Conservation (phyloP, 2,329 filamentous ascomycete genomes). For the Talaromyces marneffei region DNA sequence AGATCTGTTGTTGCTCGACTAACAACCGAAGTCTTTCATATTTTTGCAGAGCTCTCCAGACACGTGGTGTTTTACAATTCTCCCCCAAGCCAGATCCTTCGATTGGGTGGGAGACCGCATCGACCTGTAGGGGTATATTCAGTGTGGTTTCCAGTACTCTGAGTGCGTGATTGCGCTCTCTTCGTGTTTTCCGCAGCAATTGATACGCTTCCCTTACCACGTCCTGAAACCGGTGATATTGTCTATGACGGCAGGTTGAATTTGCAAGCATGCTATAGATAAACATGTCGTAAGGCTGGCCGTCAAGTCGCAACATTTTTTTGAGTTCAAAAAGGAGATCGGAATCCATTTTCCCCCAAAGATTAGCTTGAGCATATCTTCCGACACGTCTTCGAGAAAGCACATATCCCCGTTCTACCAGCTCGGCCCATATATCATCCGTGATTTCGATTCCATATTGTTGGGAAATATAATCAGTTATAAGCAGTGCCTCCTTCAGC, state of each 20-base stretch:
- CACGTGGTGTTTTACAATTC: neutral
- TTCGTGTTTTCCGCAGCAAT: slow-evolving; percentile 25
- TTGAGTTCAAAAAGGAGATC: slow-evolving; percentile 51
- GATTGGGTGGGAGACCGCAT: slow-evolving; percentile 19
- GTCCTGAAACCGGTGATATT: slow-evolving; percentile 21
- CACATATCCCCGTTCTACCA: slow-evolving; percentile 63
- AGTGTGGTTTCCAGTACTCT: slow-evolving; percentile 23
- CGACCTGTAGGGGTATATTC: slow-evolving; percentile 1
- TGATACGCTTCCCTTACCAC: slow-evolving; percentile 29
- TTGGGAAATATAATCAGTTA: slow-evolving; percentile 59
- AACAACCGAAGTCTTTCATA: slow-evolving; percentile 30
- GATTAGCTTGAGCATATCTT: slow-evolving; percentile 22
- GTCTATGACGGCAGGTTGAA: slow-evolving; percentile 19
- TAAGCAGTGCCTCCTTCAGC: slow-evolving; percentile 52
- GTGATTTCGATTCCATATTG: slow-evolving; percentile 56
- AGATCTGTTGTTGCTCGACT: slow-evolving; percentile 25
- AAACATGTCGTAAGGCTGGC: slow-evolving; percentile 51
- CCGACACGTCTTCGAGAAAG: slow-evolving; percentile 42
- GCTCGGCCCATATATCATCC: slow-evolving; percentile 55
- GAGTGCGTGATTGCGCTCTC: slow-evolving; percentile 24
- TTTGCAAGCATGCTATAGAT: slow-evolving; percentile 44
- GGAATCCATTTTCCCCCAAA: slow-evolving; percentile 32
- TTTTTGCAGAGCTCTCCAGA: slow-evolving; percentile 23
- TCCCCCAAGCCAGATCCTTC: slow-evolving; percentile 15
- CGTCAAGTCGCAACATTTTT: slow-evolving; percentile 58